Conservation (phyloP, 2,329 filamentous ascomycete species). For the Sclerotinia spermophila region DNA sequence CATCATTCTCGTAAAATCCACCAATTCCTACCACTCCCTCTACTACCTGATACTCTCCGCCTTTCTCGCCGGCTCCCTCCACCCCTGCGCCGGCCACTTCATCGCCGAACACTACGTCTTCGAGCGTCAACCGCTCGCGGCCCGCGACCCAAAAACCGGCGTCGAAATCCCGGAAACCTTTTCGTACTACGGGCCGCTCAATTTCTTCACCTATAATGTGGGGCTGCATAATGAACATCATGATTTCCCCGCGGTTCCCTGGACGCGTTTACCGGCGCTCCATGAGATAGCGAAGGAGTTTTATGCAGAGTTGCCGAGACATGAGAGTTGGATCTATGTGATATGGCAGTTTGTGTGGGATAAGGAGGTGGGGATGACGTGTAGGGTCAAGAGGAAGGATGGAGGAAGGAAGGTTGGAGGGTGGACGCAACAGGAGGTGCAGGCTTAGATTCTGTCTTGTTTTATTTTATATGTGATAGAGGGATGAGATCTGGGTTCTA, state of each 20-base stretch:
- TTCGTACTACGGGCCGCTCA: conserved; percentile 92
- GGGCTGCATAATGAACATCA: conserved; percentile 98
- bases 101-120: conserved; percentile 97
- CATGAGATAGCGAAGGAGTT: conserved; percentile 84
- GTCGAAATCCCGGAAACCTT: conserved; percentile 82
- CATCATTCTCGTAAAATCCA: conserved; percentile 57
- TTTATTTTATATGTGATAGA: neutral
- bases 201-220: conserved; percentile 93
- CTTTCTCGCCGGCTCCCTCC: conserved; percentile 89
- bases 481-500: neutral
- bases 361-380: conserved; percentile 82
- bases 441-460: conserved; percentile 43
- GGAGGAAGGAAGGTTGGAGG: conserved; percentile 62
- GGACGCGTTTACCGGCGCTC: conserved; percentile 78
- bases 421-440: conserved; percentile 68
- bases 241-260: conserved; percentile 95
- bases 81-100: conserved; percentile 95
- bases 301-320: conserved; percentile 80
- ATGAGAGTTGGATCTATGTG: conserved; percentile 87
- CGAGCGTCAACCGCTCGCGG: conserved; percentile 51
- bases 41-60: conserved; percentile 84
- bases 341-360: conserved; percentile 96
- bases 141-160: conserved; percentile 53
- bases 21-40: conserved; percentile 58
- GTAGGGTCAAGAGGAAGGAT: conserved; percentile 86